Evolutionary conservation across 2,329 filamentous ascomycete genomes (phyloP), one percentile per base, ranked within the genome.

Genomic region (Epichloe sylvatica): DNA sequence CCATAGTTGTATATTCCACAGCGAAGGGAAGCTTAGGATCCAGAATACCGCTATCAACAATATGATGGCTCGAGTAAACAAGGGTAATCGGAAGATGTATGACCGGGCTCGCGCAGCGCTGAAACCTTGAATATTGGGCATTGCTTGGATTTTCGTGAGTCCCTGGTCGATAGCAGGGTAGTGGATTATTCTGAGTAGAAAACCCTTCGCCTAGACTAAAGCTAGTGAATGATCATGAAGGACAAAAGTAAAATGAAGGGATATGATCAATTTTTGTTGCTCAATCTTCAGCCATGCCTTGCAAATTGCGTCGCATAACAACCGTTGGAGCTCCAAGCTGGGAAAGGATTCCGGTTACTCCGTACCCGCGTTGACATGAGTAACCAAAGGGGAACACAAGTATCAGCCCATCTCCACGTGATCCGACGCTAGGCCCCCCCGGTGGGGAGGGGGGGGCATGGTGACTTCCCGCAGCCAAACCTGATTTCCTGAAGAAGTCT

Each of bases 71-170:
- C 90, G 80, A 25, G 92, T 96, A 63, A 92, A 89, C 1, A 97
- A 73, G 36, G 92, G 91, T n/a, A 97, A 74, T 45, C 89, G 83
- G 52, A 86, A 73, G 56, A 94, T 61, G 64, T 94, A 96, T 8
- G 86, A 86, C 56, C 87, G 83, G 89, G 89, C 75, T 57, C 87
- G 81, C 53, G 76, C 67, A 34, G 83, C 79, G 67, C 82, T 90
- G 67, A 94, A 83, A 51, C 58, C 59, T 47, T 60, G 55, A 33
- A 55, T 47, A n/a, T 37, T 45, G n/a, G 52, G 52, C 55, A 56
- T 56, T 33, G 49, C 35, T 45, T 36, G 13, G 42, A 41, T 15
- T 30, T 15, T 44, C 4, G 12, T 13, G 39, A 7, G 37, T 47
- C 48, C 30, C 38, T 34, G 15, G 21, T 46, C 37, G 46, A 34